A percentile compares a stretch with the other conserved stretches of the same genome.
phyloP scores from a whole-genome alignment of 306 rosid genomes.

The Vigna radiata region DNA sequence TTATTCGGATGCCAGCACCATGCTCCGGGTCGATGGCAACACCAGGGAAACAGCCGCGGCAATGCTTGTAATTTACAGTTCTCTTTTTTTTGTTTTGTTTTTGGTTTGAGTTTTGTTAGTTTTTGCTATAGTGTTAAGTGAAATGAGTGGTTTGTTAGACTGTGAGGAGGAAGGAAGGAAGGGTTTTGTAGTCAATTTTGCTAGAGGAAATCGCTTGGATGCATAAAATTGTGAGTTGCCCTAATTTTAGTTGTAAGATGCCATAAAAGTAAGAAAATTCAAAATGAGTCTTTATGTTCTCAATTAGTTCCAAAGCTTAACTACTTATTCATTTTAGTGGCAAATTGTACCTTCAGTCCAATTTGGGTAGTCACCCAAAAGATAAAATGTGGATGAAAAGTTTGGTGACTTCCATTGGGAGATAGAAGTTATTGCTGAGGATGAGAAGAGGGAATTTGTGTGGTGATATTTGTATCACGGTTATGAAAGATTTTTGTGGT shows the following conservation, averaged over 20 bases:
- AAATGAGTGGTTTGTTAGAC: background rate
- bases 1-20: conserved; percentile 91
- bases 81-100: background rate
- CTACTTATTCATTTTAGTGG: background rate
- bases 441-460: conserved; percentile 5
- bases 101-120: background rate
- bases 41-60: conserved; percentile 75
- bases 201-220: background rate
- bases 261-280: no score
- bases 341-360: no score
- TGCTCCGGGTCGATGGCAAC: conserved; percentile 82
- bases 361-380: no score
- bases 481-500: background rate
- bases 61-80: conserved; percentile 68
- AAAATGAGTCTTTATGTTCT: no score
- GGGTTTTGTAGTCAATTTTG: background rate
- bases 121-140: background rate
- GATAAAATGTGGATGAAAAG: background rate
- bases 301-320: background rate
- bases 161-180: background rate
- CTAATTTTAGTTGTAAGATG: no score
- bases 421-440: background rate
- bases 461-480: background rate
- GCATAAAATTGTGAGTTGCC: no score
- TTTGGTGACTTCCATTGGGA: conserved; percentile 1